phyloP scores from a whole-genome alignment of 75 land plant genomes.

The Selaginella moellendorffii region DNA sequence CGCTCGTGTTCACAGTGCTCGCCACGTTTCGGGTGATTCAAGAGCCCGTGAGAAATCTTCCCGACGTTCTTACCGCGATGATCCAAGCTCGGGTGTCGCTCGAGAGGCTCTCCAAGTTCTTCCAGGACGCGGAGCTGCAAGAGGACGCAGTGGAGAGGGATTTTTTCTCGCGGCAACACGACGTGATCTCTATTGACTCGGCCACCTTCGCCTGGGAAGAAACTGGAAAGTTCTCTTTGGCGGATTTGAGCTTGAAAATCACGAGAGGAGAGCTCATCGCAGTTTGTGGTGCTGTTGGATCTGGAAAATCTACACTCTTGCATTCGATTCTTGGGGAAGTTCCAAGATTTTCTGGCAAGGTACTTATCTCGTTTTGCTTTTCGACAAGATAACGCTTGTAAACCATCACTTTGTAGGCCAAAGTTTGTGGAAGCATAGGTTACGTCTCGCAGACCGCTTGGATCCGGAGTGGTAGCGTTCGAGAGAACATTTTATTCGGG shows the following conservation, averaged over 20 bases:
- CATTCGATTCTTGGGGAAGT: background rate
- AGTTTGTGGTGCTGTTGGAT: conserved; percentile 6
- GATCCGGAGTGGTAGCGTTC: conserved; percentile 3
- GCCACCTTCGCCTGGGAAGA: background rate
- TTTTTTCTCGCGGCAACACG: background rate
- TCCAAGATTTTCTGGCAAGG: background rate
- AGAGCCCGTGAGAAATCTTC: background rate
- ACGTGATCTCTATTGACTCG: background rate
- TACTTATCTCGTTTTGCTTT: too few species aligned
- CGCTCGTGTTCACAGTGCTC: conserved; percentile 1
- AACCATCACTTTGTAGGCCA: background rate
- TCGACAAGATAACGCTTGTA: too few species aligned
- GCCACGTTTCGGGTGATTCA: background rate
- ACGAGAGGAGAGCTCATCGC: background rate
- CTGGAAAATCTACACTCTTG: conserved; percentile 3
- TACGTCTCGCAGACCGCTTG: conserved; percentile 7
- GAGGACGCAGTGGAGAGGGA: background rate
- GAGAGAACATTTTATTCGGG: background rate
- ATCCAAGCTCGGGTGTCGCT: background rate
- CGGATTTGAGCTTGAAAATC: background rate
- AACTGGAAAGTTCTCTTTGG: background rate
- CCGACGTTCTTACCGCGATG: background rate
- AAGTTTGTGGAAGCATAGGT: background rate
- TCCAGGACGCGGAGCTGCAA: background rate
- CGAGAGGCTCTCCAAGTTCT: background rate